These are phyloP conservation scores for Cercophora sp. DNA, from an alignment of 495 filamentous ascomycete species.

Conservation along the genomic window DNA sequence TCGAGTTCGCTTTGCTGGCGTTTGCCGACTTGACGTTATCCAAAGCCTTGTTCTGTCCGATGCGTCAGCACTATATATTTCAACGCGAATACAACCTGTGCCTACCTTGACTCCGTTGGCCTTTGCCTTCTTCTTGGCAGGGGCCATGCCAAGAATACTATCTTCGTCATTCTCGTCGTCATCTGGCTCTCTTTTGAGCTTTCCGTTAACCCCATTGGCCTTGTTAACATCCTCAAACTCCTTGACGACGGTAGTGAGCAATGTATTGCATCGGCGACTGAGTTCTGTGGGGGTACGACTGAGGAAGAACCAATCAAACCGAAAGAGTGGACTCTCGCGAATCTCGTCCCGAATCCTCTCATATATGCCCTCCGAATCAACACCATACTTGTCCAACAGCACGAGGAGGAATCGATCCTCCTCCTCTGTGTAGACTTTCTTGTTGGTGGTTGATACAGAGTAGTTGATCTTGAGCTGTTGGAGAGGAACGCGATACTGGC, in stretches of 20 bases:
- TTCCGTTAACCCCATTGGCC: conserved; percentile 62
- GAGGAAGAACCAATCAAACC: conserved; percentile 99
- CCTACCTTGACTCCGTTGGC: conserved; percentile 63
- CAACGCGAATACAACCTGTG: neutral
- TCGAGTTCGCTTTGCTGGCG: conserved; percentile 53
- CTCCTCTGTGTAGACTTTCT: conserved; percentile 99
- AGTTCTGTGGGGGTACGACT: conserved; percentile 92
- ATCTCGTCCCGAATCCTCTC: conserved; percentile 89
- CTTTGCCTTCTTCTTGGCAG: conserved; percentile 91
- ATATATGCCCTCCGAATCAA: conserved; percentile 79
- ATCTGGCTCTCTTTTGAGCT: conserved; percentile 68
- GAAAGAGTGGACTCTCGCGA: conserved; percentile 88
- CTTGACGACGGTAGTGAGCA: conserved; percentile 87
- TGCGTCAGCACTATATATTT: conserved; percentile 17
- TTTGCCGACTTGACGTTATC: conserved; percentile 56
- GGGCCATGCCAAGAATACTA: conserved; percentile 63
- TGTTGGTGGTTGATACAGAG: conserved; percentile 97
- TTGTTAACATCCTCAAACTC: conserved; percentile 76
- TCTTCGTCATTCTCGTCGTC: conserved; percentile 84
- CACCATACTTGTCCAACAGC: conserved; percentile 82
- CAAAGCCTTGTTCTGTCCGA: conserved; percentile 56
- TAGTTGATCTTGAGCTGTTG: conserved; percentile 99
- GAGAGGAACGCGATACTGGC: conserved; percentile 90
- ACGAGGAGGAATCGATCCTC: conserved; percentile 96
- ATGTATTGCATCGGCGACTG: conserved; percentile 83